Evolutionary conservation across 768 basidiomycete species (phyloP).

Genomic region (Trametes maxima): DNA sequence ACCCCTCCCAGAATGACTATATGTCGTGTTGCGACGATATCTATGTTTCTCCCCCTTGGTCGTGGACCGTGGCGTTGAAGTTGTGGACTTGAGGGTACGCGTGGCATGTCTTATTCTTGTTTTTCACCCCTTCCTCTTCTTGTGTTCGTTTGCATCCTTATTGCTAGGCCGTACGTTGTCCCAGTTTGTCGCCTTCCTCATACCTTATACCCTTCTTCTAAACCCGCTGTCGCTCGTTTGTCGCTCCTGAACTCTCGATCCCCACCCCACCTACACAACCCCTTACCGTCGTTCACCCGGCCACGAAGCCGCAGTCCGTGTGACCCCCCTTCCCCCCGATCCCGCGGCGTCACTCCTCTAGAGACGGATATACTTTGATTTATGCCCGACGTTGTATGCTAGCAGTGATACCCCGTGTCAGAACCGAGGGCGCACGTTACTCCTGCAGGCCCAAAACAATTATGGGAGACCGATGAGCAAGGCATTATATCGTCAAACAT

Average conservation of each 20-base stretch:
- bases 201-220: conserved; percentile 29
- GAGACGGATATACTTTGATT: conserved; percentile 16
- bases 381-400: conserved; percentile 20
- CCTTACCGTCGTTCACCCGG: neutral
- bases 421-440: neutral
- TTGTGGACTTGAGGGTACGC: conserved; percentile 15
- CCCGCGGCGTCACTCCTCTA: neutral
- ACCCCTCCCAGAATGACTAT: neutral
- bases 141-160: conserved; percentile 16
- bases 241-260: conserved; percentile 1
- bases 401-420: conserved; percentile 17
- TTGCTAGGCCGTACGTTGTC: conserved; percentile 22
- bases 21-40: conserved; percentile 4
- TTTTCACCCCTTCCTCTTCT: neutral
- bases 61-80: conserved; percentile 17
- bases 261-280: neutral
- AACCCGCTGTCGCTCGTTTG: conserved; percentile 29
- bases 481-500: neutral
- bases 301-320: neutral
- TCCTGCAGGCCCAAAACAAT: neutral
- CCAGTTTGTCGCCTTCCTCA: conserved; percentile 7
- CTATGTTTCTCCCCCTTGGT: conserved; percentile 11
- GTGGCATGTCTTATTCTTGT: conserved; percentile 4
- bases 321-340: neutral
- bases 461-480: neutral